Evolutionary conservation across 2,329 filamentous ascomycete species (phyloP).

Genomic region (Neoarthrinium moseri): DNA sequence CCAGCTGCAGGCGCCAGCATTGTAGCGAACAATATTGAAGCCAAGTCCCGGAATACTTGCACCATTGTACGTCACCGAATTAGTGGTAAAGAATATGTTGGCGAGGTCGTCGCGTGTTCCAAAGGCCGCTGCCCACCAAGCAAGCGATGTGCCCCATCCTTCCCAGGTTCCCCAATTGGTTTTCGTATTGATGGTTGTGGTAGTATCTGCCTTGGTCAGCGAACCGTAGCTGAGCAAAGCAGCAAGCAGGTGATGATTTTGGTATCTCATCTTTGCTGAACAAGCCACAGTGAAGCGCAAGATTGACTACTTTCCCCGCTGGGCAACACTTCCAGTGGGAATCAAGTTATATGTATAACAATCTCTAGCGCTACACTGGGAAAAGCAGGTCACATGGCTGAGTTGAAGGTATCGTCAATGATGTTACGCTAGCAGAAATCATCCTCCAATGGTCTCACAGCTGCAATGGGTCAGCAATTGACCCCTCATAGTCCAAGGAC

Average conservation of each 20-base stretch:
- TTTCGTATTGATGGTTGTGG: slow-evolving; percentile 28
- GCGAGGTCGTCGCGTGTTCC: slow-evolving; percentile 39
- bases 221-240: not conserved
- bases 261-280: not conserved
- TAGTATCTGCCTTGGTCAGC: slow-evolving; percentile 23
- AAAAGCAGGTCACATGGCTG: too few species aligned
- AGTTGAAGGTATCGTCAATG: too few species aligned
- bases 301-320: too few species aligned
- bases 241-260: not conserved
- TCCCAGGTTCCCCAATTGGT: slow-evolving; percentile 40
- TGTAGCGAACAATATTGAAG: slow-evolving; percentile 42
- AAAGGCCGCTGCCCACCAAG: slow-evolving; percentile 42
- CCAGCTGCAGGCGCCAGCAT: slow-evolving; percentile 38
- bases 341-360: too few species aligned
- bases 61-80: slow-evolving; percentile 26
- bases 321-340: too few species aligned
- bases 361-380: too few species aligned
- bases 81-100: slow-evolving; percentile 37
- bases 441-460: too few species aligned
- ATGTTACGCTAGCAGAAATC: too few species aligned
- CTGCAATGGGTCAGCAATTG: too few species aligned
- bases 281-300: too few species aligned
- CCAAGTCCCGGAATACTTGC: slow-evolving; percentile 35
- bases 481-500: too few species aligned
- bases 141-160: slow-evolving; percentile 41